A percentile compares a stretch with the other conserved stretches of the same genome.
phyloP scores from a whole-genome alignment of 768 basidiomycete genomes.

The Kwoniella shandongensis region DNA sequence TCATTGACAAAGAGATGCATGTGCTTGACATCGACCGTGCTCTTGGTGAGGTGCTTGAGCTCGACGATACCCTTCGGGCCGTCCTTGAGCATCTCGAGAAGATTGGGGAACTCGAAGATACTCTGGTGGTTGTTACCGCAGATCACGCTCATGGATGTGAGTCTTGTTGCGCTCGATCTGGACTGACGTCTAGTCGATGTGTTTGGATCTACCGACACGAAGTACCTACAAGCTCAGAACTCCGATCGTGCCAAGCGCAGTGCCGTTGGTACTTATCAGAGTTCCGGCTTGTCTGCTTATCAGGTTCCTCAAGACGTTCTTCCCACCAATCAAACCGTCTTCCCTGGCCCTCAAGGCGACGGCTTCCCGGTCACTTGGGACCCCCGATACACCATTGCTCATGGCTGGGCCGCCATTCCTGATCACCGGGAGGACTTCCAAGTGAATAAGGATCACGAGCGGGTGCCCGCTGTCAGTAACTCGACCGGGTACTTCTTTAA shows the following conservation, averaged over 20 bases:
- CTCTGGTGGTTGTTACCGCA: slow-evolving; percentile 53
- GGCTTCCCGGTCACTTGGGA: slow-evolving; percentile 55
- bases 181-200: slow-evolving; percentile 42
- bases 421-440: slow-evolving; percentile 47
- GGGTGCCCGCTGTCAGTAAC: slow-evolving; percentile 45
- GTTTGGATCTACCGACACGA: slow-evolving; percentile 52
- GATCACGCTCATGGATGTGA: slow-evolving; percentile 48
- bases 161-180: slow-evolving; percentile 1
- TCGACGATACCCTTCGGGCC: slow-evolving; percentile 53
- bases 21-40: slow-evolving; percentile 53
- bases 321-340: slow-evolving; percentile 44
- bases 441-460: slow-evolving; percentile 38
- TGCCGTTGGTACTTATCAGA: slow-evolving; percentile 53
- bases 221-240: slow-evolving; percentile 47
- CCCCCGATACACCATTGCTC: slow-evolving; percentile 53
- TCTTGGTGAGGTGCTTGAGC: slow-evolving; percentile 55
- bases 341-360: slow-evolving; percentile 38
- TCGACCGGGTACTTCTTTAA: slow-evolving; percentile 47
- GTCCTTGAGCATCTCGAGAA: slow-evolving; percentile 51
- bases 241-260: slow-evolving; percentile 50
- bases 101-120: slow-evolving; percentile 53
- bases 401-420: slow-evolving; percentile 41
- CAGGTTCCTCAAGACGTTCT: slow-evolving; percentile 41
- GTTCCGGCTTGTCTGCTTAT: slow-evolving; percentile 53
- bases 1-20: slow-evolving; percentile 51